A percentile compares a stretch with the other conserved stretches of the same genome.
phyloP scores from a whole-genome alignment of 2,329 filamentous ascomycete genomes.

The Colletotrichum musae region DNA sequence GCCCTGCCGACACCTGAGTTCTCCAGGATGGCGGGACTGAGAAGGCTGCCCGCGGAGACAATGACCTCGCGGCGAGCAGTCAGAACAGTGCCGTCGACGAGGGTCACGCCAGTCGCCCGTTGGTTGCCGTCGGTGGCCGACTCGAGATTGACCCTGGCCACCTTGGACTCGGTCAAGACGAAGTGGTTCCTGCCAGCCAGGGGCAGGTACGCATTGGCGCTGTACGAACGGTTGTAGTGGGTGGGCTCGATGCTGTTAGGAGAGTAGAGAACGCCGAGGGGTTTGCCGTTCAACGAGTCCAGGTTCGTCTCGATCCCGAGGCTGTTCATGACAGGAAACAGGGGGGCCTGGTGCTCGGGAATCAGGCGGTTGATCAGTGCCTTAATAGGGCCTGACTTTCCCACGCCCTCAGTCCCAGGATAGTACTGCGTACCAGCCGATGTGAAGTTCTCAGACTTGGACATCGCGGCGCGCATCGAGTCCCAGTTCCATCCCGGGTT shows the following conservation, averaged over 20 bases:
- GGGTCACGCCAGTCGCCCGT: conserved; percentile 44
- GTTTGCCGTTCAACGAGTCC: conserved; percentile 63
- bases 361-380: conserved; percentile 56
- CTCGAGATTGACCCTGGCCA: conserved; percentile 55
- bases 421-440: conserved; percentile 40
- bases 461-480: conserved; percentile 52
- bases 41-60: conserved; percentile 61
- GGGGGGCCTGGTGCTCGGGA: conserved; percentile 58
- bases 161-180: conserved; percentile 52
- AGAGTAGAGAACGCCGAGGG: conserved; percentile 64
- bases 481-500: conserved; percentile 54
- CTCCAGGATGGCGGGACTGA: conserved; percentile 70
- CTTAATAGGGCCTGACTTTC: conserved; percentile 45
- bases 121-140: conserved; percentile 36
- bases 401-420: conserved; percentile 37
- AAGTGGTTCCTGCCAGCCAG: conserved; percentile 58
- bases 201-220: conserved; percentile 58
- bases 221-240: conserved; percentile 65
- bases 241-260: conserved; percentile 63
- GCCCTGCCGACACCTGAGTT: conserved; percentile 69
- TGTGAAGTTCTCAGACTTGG: conserved; percentile 47
- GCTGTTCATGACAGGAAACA: conserved; percentile 60
- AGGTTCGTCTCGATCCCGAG: conserved; percentile 58
- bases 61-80: conserved; percentile 50
- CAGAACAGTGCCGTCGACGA: conserved; percentile 45